Evolutionary conservation across 352 stramenopile genomes (phyloP).

Genomic region (Phytophthora palmivora): DNA sequence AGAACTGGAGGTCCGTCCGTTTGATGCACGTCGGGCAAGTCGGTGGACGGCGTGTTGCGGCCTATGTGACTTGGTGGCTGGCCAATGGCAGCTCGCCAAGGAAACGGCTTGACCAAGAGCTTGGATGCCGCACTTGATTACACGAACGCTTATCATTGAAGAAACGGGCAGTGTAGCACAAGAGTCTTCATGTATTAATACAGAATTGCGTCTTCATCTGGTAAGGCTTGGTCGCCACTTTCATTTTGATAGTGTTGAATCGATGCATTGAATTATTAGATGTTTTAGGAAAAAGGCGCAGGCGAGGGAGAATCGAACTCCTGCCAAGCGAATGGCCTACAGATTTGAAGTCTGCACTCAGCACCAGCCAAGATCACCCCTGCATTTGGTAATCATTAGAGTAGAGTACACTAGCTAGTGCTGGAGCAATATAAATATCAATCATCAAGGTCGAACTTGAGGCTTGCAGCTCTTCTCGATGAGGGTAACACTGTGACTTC

Average conservation of each 20-base stretch:
- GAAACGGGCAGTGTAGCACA: slow-evolving; percentile 14
- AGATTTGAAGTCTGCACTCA: slow-evolving; percentile 94
- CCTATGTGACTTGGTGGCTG: slow-evolving; percentile 22
- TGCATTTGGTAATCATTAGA: too few species aligned
- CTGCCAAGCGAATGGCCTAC: slow-evolving; percentile 90
- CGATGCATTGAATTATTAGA: slow-evolving; percentile 12
- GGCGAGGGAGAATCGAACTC: slow-evolving; percentile 93
- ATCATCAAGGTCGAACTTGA: too few species aligned
- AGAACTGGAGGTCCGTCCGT: slow-evolving; percentile 16
- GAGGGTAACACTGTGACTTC: too few species aligned
- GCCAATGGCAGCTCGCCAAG: slow-evolving; percentile 34
- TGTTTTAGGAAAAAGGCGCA: slow-evolving; percentile 68
- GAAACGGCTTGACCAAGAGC: slow-evolving; percentile 14
- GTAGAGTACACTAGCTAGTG: too few species aligned
- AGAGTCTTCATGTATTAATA: not conserved
- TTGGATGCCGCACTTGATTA: slow-evolving; percentile 37
- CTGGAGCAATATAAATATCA: not conserved
- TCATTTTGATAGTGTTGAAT: not conserved
- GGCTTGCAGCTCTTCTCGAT: too few species aligned
- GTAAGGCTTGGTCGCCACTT: not conserved
- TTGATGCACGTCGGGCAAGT: slow-evolving; percentile 17
- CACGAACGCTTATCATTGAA: slow-evolving; percentile 31
- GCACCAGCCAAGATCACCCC: slow-evolving; percentile 91
- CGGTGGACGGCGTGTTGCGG: slow-evolving; percentile 15
- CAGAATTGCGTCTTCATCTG: too few species aligned